phyloP scores from a whole-genome alignment of 805 yeast species.

The Zygoascus tannicola region DNA sequence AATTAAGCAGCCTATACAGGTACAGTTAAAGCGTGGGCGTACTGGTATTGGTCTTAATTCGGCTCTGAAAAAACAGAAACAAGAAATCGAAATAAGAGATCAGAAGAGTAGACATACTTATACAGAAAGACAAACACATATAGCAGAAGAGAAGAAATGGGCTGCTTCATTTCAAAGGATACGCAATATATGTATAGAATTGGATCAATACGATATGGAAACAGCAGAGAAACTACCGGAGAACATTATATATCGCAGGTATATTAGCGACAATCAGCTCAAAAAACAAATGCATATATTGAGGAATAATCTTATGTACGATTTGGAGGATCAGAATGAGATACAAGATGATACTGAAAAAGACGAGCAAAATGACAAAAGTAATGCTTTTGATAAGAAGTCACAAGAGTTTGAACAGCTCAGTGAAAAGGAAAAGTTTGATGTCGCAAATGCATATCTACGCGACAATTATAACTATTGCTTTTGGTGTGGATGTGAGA shows the following conservation, averaged over 20 bases:
- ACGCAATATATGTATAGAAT: conserved; percentile 16
- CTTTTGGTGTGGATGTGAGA: conserved; percentile 40
- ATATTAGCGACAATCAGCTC: conserved; percentile 5
- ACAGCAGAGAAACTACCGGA: not conserved
- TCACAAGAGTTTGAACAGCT: conserved; percentile 8
- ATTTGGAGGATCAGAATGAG: not conserved
- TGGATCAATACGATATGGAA: not conserved
- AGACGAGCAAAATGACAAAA: not conserved
- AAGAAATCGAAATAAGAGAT: conserved; percentile 6
- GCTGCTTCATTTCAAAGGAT: conserved; percentile 5
- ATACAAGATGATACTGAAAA: not conserved
- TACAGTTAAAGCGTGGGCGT: conserved; percentile 10
- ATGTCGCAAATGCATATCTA: conserved; percentile 31
- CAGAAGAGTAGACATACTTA: not conserved
- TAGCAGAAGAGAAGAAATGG: conserved; percentile 2
- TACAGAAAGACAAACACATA: conserved; percentile 1
- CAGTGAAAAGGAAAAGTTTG: conserved; percentile 24
- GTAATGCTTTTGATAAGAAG: not conserved
- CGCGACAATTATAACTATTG: conserved; percentile 38
- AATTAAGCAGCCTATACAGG: conserved; percentile 1
- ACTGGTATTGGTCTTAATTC: conserved; percentile 11
- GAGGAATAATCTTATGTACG: not conserved
- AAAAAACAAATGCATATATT: conserved; percentile 1
- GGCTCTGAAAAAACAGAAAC: conserved; percentile 8
- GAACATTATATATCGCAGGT: conserved; percentile 7